Evolutionary conservation across 805 yeast species (phyloP).

Genomic region (Sugiyamaella smithiae): DNA sequence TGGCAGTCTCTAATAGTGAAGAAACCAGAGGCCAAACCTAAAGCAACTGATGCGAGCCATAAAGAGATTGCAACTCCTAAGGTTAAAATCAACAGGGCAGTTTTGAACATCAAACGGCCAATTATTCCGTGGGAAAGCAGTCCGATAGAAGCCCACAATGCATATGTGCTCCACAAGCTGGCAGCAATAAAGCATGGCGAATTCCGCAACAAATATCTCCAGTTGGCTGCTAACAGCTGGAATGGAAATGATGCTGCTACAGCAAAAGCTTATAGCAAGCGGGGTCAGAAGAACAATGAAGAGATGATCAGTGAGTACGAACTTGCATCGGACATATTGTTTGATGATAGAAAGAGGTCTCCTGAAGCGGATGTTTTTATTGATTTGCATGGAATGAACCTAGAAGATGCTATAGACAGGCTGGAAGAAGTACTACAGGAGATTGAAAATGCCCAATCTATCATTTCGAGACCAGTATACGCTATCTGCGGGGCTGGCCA

Average conservation of each 20-base stretch:
- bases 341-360: slow-evolving; percentile 22
- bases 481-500: slow-evolving; percentile 36
- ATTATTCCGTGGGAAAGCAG: slow-evolving; percentile 32
- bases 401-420: slow-evolving; percentile 34
- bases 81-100: slow-evolving; percentile 9
- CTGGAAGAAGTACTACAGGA: slow-evolving; percentile 26
- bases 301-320: slow-evolving; percentile 28
- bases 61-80: background rate
- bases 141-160: slow-evolving; percentile 24
- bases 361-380: slow-evolving; percentile 30
- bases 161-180: slow-evolving; percentile 29
- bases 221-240: slow-evolving; percentile 35
- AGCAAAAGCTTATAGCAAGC: slow-evolving; percentile 31
- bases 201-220: slow-evolving; percentile 34
- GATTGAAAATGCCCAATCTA: slow-evolving; percentile 24
- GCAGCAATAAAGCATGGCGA: slow-evolving; percentile 30
- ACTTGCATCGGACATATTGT: slow-evolving; percentile 29
- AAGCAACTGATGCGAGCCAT: background rate
- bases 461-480: slow-evolving; percentile 29
- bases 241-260: slow-evolving; percentile 30
- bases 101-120: background rate
- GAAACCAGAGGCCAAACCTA: background rate
- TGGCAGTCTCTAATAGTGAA: background rate
- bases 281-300: slow-evolving; percentile 34
- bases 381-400: slow-evolving; percentile 37